phyloP scores from a whole-genome alignment of 768 basidiomycete genomes.

The Arthromyces matolae region DNA sequence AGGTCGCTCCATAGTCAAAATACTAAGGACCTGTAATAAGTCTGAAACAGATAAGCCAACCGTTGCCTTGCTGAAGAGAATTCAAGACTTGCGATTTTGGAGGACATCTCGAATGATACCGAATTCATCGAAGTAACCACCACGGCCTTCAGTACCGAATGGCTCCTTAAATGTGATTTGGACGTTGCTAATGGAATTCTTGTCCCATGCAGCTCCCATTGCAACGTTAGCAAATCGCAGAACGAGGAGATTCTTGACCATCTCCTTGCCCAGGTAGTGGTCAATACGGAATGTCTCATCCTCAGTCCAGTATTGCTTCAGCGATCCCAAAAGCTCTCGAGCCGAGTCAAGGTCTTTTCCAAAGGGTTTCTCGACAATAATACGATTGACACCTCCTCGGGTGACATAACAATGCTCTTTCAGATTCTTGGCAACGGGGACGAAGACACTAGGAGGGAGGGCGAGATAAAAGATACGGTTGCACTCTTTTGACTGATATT shows the following conservation, averaged over 20 bases:
- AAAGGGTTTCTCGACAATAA: constrained; percentile 98
- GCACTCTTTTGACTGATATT: constrained; percentile 55
- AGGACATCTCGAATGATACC: constrained; percentile 97
- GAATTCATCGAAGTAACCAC: constrained; percentile 99
- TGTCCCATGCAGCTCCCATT: constrained; percentile 88
- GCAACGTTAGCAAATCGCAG: constrained; percentile 94
- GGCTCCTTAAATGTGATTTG: constrained; percentile 99
- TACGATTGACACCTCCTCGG: constrained; percentile 72
- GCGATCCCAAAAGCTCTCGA: constrained; percentile 65
- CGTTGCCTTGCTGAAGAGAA: constrained; percentile 7
- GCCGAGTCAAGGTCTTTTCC: constrained; percentile 91
- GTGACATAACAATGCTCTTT: constrained; percentile 76
- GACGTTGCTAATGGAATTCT: constrained; percentile 92
- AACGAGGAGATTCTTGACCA: constrained; percentile 98
- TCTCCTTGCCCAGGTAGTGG: constrained; percentile 99
- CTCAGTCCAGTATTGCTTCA: constrained; percentile 90
- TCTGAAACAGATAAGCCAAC: constrained; percentile 47
- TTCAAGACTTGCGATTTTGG: constrained; percentile 86
- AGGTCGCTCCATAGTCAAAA: constrained; percentile 96
- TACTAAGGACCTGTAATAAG: constrained; percentile 88
- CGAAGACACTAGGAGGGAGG: constrained; percentile 95
- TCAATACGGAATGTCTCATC: constrained; percentile 99
- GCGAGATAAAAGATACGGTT: constrained; percentile 97
- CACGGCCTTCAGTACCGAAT: constrained; percentile 98
- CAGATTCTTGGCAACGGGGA: constrained; percentile 79